These are phyloP conservation scores for Claviceps cyperi DNA, from an alignment of 2,329 filamentous ascomycete genomes.

Conservation along the genomic window DNA sequence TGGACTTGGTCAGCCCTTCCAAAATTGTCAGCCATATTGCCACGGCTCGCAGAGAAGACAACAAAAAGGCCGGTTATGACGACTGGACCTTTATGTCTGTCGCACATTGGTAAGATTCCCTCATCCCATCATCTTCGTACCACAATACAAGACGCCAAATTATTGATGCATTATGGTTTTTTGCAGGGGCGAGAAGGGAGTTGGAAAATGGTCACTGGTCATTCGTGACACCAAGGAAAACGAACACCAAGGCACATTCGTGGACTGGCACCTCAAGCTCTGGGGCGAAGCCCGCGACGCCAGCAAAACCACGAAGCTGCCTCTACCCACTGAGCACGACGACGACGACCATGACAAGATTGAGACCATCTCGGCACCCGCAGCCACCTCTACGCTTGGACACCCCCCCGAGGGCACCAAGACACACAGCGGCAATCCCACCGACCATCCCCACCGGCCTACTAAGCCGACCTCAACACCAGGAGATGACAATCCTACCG, in stretches of 20 bases:
- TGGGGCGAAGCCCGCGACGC: constrained; percentile 83
- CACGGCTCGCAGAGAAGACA: constrained; percentile 56
- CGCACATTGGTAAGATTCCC: constrained; percentile 62
- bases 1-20: constrained; percentile 74
- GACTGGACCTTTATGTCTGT: constrained; percentile 99
- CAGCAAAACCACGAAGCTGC: constrained; percentile 56
- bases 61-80: constrained; percentile 53
- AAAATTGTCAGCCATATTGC: constrained; percentile 76
- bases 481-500: not conserved
- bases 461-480: constrained; percentile 25
- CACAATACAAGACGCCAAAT: not conserved
- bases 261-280: constrained; percentile 85
- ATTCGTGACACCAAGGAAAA: constrained; percentile 77
- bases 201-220: constrained; percentile 82
- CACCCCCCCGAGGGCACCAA: constrained; percentile 29
- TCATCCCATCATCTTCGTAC: not conserved
- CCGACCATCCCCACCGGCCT: constrained; percentile 51
- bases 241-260: constrained; percentile 59
- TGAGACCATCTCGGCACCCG: constrained; percentile 24
- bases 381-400: constrained; percentile 28
- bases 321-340: constrained; percentile 70
- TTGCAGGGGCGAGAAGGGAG: constrained; percentile 66
- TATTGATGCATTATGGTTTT: not conserved
- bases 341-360: constrained; percentile 66
- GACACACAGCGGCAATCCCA: constrained; percentile 28